Evolutionary conservation across 2,329 filamentous ascomycete species (phyloP), one percentile per base, ranked within the genome.

Genomic region (Ophiostoma ulmi): DNA sequence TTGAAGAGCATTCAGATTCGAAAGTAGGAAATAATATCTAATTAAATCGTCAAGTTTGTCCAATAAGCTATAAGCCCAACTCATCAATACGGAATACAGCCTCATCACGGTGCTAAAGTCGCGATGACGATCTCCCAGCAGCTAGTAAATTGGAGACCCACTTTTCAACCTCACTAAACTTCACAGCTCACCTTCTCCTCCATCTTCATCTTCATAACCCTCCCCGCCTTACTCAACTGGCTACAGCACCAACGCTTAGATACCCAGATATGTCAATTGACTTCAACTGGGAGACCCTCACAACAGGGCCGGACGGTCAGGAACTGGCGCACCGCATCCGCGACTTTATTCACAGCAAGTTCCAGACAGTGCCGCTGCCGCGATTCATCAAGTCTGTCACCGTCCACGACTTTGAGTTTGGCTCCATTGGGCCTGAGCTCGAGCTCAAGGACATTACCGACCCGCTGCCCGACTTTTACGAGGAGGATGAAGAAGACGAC

Each of bases 391-490:
- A 95, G 77, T 95, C 93, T 36, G 95, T 99, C 76, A 91, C 93
- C 70, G 94, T 97, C 58, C 94, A 97, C 79, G 90, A 92, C 73
- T 99, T 99, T 80, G 90, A 94, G 74, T 97, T 99, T 79, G 95
- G 95, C 67, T 88, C 84, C 38, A 88, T 94, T 68, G 85, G 91
- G 55, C 95, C 95, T 1, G 87, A 91, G 75, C 87, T 99, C 61
- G 93, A 96, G 78, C 90, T 99, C 76, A 98, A 97, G 81, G 95
- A 98, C 79, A 94, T 99, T 73, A 96, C 94, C 75, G 94, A 99
- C 78, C 95, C 95, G 1, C 86, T 98, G 72, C 90, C 93, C 0
- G 95, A 99, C 77, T 99, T 99, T 78, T 99, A 99, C 82, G 95
- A 97, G 76, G 89, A 92, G 36, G 86, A 88, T 14, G 83, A 84